Base-by-base conservation (phyloP, 139 green algal species). In the Ostreobium quekettii region DNA sequence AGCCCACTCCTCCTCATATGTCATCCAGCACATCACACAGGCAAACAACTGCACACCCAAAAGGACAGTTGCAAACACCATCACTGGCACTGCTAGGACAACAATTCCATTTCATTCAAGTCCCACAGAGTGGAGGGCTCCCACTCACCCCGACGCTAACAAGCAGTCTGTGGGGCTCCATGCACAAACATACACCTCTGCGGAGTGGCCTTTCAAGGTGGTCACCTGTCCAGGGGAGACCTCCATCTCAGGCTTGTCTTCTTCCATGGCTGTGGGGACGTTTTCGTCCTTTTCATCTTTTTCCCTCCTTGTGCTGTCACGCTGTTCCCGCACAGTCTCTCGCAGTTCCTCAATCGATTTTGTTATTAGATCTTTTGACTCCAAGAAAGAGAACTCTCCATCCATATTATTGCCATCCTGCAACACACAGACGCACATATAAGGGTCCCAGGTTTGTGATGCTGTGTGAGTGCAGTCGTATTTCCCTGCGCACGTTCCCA, bases 321-420 rank as follows among this genome's bases (percentile, higher is more conserved):
- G 83, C 29, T 79, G 77, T 38, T 88, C 74, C 6, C 60, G 39
- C n/a, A 92, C 80, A 15, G 84, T 58, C 47, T 71, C 33, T 36
- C 84, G 85, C 64, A 98, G 82, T 60, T 95, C 87, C 22, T 89
- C 83, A 6, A 95, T 67, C 70, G 93, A 79, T 49, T 93, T 93
- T 1, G 86, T 92, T 3, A 98, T 76, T 26, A 98, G 79, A 69
- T 97, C 93, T 35, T 80, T 53, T 1, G 91, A 81, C 0, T 76
- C 80, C 7, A 98, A 78, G n/a, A 90, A 67, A 3, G 82, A 76
- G 71, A 95, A 97, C 59, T 97, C 87, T 0, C 80, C 89, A 7
- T 93, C 87, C 1, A 95, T 66, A 19, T 89, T 83, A 1, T 65
- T 74, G 1, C 78, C 86, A 60, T 89, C 85, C 85, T 89, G 76